Conservation (phyloP, 116 monocot genomes). For the Papilionanthe hybrid region DNA sequence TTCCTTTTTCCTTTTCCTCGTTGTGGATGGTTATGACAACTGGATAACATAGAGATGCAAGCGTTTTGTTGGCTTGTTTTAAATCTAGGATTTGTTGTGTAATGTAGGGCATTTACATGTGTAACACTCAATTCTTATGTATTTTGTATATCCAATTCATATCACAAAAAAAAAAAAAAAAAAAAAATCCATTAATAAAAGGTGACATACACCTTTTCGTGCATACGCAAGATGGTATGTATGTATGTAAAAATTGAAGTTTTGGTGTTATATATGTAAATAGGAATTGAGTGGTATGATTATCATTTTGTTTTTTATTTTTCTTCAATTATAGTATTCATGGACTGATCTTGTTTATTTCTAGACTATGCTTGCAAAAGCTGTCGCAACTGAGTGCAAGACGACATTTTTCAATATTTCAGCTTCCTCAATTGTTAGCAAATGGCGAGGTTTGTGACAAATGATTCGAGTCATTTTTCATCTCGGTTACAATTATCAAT, state of each 20-base stretch:
- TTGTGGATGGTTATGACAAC: neutral
- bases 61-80: neutral
- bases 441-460: conserved; percentile 84
- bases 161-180: no score
- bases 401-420: conserved; percentile 99
- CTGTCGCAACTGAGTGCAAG: conserved; percentile 95
- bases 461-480: neutral
- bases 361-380: conserved; percentile 99
- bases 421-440: conserved; percentile 98
- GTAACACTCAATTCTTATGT: no score
- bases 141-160: no score
- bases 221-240: no score
- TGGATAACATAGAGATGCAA: neutral
- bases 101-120: neutral
- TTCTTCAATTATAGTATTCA: neutral
- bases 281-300: no score
- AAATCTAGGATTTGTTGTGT: neutral
- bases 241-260: no score
- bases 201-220: no score
- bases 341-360: conserved; percentile 8
- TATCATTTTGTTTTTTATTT: neutral
- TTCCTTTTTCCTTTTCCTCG: neutral
- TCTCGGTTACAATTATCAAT: conserved; percentile 7
- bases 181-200: no score
- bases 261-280: no score